phyloP scores from a whole-genome alignment of 2,329 filamentous ascomycete genomes.

The Trichoderma arundinaceum region DNA sequence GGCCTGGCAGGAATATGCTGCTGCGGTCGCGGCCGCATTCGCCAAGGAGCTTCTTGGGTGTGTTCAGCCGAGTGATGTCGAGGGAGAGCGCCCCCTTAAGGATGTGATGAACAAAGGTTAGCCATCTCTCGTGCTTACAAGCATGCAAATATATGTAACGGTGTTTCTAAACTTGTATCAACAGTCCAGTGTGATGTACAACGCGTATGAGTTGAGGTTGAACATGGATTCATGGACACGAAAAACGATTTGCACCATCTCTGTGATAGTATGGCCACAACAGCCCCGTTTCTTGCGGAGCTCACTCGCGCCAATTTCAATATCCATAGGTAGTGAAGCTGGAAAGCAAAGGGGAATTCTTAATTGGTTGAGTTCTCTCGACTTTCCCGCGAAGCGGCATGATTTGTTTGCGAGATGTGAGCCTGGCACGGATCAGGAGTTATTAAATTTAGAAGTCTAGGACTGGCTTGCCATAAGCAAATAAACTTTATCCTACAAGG shows the following conservation, averaged over 20 bases:
- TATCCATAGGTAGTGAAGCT: neutral
- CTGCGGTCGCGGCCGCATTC: conserved; percentile 42
- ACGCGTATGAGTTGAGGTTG: neutral
- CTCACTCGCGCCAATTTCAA: neutral
- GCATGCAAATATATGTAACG: neutral
- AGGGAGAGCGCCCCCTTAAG: neutral
- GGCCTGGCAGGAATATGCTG: conserved; percentile 45
- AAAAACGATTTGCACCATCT: neutral
- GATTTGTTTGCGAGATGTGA: neutral
- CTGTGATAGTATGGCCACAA: neutral
- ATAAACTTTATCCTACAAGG: neutral
- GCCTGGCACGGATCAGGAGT: neutral
- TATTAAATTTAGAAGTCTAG: neutral
- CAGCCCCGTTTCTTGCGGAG: neutral
- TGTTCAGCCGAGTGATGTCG: neutral
- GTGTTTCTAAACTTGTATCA: neutral
- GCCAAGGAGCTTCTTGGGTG: conserved; percentile 35
- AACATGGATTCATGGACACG: neutral
- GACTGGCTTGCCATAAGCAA: neutral
- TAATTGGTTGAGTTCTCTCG: neutral
- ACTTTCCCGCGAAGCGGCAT: neutral
- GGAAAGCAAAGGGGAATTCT: neutral
- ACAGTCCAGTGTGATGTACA: neutral
- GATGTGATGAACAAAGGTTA: neutral
- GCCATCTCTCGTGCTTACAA: neutral